phyloP scores from a whole-genome alignment of 768 basidiomycete species.

The Trametopsis cervina region DNA sequence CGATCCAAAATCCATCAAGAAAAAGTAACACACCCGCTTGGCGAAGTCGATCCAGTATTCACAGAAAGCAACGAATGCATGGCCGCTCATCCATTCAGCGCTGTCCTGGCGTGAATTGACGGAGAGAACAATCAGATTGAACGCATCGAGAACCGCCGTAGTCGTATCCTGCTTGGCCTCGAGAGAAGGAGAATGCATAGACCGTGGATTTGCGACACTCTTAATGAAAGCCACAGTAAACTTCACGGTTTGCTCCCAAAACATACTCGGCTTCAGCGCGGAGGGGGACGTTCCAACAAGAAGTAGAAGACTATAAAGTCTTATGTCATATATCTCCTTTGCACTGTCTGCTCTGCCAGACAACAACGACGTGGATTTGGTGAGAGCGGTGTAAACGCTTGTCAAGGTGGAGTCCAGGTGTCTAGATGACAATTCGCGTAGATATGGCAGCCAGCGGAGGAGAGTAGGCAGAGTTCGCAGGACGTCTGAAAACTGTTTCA shows the following conservation, averaged over 20 bases:
- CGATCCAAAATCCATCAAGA: constrained; percentile 5
- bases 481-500: constrained; percentile 23
- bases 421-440: constrained; percentile 39
- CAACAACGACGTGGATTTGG: constrained; percentile 25
- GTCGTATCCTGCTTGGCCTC: constrained; percentile 27
- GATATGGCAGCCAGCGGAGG: constrained; percentile 45
- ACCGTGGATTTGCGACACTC: constrained; percentile 3
- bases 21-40: constrained; percentile 39
- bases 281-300: constrained; percentile 40
- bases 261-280: constrained; percentile 41
- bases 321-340: constrained; percentile 28
- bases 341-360: constrained; percentile 12
- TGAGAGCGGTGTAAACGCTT: constrained; percentile 50
- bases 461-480: constrained; percentile 32
- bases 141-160: constrained; percentile 33
- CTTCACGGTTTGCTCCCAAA: constrained; percentile 67
- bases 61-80: constrained; percentile 54
- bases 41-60: constrained; percentile 70
- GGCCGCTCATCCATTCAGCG: constrained; percentile 39
- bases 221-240: constrained; percentile 36
- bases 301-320: constrained; percentile 39
- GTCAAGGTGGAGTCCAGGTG: constrained; percentile 54
- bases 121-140: constrained; percentile 36
- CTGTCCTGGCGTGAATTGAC: constrained; percentile 22
- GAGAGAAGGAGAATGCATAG: background rate